A percentile compares a stretch with the other conserved stretches of the same genome.
Evolutionary conservation across 2,329 filamentous ascomycete genomes (phyloP).

Genomic region (Exophiala phaeomuriformis): DNA sequence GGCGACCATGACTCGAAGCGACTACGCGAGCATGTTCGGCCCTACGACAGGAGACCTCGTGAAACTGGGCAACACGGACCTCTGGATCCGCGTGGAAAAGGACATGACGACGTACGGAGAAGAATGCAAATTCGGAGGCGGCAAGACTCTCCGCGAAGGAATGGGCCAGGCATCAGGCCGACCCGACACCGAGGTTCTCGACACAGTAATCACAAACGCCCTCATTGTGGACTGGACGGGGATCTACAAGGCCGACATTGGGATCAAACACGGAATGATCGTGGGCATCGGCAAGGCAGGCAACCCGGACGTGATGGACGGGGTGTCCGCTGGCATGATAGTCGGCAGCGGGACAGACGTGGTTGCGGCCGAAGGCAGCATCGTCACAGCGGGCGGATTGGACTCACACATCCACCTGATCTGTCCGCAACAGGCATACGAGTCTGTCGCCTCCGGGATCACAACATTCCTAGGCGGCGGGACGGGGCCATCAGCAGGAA

Average conservation of each 20-base stretch:
- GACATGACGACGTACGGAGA: conserved; percentile 82
- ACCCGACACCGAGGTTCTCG: conserved; percentile 62
- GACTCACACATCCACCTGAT: conserved; percentile 93
- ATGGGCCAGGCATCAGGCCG: conserved; percentile 89
- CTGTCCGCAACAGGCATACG: conserved; percentile 82
- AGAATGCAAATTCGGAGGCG: conserved; percentile 90
- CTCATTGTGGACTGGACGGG: conserved; percentile 84
- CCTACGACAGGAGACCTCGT: conserved; percentile 85
- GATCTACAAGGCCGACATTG: conserved; percentile 95
- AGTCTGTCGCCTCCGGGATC: conserved; percentile 75
- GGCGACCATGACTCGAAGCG: conserved; percentile 65
- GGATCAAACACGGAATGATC: conserved; percentile 80
- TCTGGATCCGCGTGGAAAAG: conserved; percentile 85
- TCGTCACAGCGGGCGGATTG: conserved; percentile 81
- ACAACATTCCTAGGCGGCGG: conserved; percentile 89
- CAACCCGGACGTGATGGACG: conserved; percentile 95
- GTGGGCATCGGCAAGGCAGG: conserved; percentile 88
- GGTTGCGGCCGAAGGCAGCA: conserved; percentile 81
- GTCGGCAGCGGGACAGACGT: conserved; percentile 87
- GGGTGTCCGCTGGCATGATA: conserved; percentile 68
- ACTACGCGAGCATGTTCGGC: conserved; percentile 85
- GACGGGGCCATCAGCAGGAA: conserved; percentile 85
- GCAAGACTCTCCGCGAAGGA: conserved; percentile 86
- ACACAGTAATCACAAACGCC: conserved; percentile 83
- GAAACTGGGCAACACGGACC: conserved; percentile 70